A percentile compares a stretch with the other conserved stretches of the same genome.
These are phyloP conservation scores for Aspergillus homomorphus DNA, from an alignment of 495 filamentous ascomycete genomes.

Conservation along the genomic window DNA sequence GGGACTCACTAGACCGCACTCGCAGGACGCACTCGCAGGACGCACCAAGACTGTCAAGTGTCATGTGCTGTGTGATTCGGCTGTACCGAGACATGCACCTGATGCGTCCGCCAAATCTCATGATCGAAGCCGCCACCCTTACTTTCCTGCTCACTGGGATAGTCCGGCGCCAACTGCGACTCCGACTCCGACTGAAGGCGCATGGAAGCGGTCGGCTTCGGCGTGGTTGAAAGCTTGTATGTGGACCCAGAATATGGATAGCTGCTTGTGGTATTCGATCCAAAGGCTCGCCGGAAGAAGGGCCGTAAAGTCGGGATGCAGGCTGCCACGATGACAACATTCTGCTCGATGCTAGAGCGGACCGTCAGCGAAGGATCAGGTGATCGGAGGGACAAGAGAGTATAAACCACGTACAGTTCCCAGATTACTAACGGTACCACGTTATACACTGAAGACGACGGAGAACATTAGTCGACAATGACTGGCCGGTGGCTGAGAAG, in stretches of 20 bases:
- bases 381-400: neutral
- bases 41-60: too few species aligned
- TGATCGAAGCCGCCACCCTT: constrained; percentile 8
- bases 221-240: constrained; percentile 8
- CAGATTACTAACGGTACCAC: neutral
- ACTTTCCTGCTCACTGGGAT: neutral
- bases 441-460: neutral
- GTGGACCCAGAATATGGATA: constrained; percentile 2
- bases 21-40: too few species aligned
- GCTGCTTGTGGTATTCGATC: neutral
- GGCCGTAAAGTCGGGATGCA: constrained; percentile 36
- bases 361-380: constrained; percentile 2
- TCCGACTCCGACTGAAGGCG: constrained; percentile 10
- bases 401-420: neutral
- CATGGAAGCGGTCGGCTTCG: neutral
- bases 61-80: too few species aligned
- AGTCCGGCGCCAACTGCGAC: neutral
- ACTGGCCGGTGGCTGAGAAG: neutral
- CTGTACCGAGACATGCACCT: neutral
- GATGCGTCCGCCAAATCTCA: constrained; percentile 3
- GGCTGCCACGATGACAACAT: constrained; percentile 35
- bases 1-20: too few species aligned
- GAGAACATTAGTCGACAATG: neutral
- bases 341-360: constrained; percentile 15
- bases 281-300: constrained; percentile 23